phyloP scores from a whole-genome alignment of 2,329 filamentous ascomycete genomes.

The Ophioceras dolichostomum region DNA sequence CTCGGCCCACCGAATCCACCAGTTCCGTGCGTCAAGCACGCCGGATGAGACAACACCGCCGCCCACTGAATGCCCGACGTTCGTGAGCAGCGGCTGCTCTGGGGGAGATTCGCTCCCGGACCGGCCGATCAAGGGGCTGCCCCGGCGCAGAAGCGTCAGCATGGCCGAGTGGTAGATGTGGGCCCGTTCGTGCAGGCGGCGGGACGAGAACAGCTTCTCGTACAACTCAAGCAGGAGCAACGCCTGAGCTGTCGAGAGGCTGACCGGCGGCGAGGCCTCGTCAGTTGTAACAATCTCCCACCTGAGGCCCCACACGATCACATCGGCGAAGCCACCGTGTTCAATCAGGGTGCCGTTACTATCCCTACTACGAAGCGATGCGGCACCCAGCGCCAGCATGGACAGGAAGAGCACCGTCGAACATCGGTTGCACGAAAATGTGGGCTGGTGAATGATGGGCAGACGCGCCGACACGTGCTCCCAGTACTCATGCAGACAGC shows the following conservation, averaged over 20 bases:
- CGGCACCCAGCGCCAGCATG: conserved; percentile 76
- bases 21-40: conserved; percentile 31
- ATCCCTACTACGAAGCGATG: conserved; percentile 57
- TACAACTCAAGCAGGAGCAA: conserved; percentile 75
- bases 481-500: conserved; percentile 82
- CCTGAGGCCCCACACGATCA: conserved; percentile 59
- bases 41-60: conserved; percentile 9
- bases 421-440: conserved; percentile 70
- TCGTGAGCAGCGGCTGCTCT: conserved; percentile 27
- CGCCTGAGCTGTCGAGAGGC: conserved; percentile 80
- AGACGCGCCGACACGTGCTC: conserved; percentile 73
- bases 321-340: conserved; percentile 35
- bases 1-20: conserved; percentile 83
- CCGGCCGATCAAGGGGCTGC: conserved; percentile 73
- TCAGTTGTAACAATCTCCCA: conserved; percentile 76
- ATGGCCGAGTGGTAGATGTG: conserved; percentile 86
- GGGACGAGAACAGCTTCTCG: conserved; percentile 83
- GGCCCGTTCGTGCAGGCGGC: conserved; percentile 71
- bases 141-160: conserved; percentile 71
- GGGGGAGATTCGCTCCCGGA: conserved; percentile 70
- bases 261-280: conserved; percentile 72
- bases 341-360: conserved; percentile 36
- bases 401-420: conserved; percentile 65
- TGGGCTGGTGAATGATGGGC: conserved; percentile 79
- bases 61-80: background rate